Evolutionary conservation across 345 rosid species (phyloP).

Genomic region (Excoecaria agallocha): DNA sequence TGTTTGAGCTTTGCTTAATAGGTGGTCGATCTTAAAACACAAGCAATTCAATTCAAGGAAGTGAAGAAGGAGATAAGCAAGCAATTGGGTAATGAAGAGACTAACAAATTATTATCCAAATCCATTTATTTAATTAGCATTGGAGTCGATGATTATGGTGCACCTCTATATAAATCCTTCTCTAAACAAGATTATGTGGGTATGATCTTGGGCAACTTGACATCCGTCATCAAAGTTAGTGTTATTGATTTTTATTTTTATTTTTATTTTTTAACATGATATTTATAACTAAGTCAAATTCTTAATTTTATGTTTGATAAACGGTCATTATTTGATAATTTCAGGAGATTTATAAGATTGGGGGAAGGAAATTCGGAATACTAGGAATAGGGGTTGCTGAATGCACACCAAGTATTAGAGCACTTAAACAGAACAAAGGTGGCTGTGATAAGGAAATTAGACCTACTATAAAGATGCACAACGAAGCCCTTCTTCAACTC

Average conservation of each 20-base stretch:
- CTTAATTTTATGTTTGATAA: too few relatives aligned
- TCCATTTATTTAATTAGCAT: constrained; percentile 43
- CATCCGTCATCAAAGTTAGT: constrained; percentile 31
- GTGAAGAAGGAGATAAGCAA: constrained; percentile 28
- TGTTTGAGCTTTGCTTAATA: background rate
- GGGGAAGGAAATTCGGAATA: constrained; percentile 52
- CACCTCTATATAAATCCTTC: constrained; percentile 11
- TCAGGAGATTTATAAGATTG: constrained; percentile 40
- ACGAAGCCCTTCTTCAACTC: constrained; percentile 19
- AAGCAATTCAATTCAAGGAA: constrained; percentile 33
- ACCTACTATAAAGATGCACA: constrained; percentile 24
- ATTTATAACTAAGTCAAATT: too few relatives aligned
- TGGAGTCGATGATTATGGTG: constrained; percentile 38
- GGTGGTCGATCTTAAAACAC: constrained; percentile 44
- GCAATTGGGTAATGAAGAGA: constrained; percentile 33
- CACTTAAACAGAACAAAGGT: constrained; percentile 5
- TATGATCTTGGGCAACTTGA: constrained; percentile 37
- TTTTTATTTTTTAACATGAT: too few relatives aligned
- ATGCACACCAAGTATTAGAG: constrained; percentile 24
- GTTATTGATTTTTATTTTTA: background rate
- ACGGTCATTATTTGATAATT: background rate
- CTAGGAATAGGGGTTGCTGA: constrained; percentile 25
- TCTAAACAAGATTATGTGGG: constrained; percentile 21
- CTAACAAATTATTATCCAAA: constrained; percentile 30
- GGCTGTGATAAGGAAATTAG: constrained; percentile 26